A percentile compares a stretch with the other conserved stretches of the same genome.
phyloP scores from a whole-genome alignment of 306 rosid species.

The Quillaja saponaria region DNA sequence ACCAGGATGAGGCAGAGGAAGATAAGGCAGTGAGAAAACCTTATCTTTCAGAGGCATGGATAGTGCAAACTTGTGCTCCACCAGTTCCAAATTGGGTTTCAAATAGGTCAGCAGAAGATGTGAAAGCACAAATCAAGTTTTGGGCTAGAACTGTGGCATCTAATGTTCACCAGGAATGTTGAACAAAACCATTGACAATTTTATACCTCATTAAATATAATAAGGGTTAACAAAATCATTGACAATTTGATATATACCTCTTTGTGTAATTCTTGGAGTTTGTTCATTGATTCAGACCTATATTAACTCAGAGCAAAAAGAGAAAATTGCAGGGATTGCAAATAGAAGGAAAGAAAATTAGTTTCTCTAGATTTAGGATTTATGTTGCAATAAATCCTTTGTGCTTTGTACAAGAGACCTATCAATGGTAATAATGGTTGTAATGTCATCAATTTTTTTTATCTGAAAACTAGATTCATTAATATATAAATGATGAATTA shows the following conservation, averaged over 20 bases:
- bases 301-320: slow-evolving; percentile 7
- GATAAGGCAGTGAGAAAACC: slow-evolving; percentile 60
- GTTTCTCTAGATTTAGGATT: slow-evolving; percentile 20
- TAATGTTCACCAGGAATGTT: slow-evolving; percentile 60
- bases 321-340: slow-evolving; percentile 12
- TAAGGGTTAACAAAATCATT: too few species aligned
- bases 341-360: slow-evolving; percentile 7
- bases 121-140: slow-evolving; percentile 78
- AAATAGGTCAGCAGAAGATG: slow-evolving; percentile 51
- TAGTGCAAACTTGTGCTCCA: slow-evolving; percentile 56
- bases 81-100: slow-evolving; percentile 61
- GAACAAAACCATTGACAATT: not conserved
- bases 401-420: not conserved
- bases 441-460: not conserved
- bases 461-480: too few species aligned
- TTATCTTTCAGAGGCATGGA: slow-evolving; percentile 90
- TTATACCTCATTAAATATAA: too few species aligned
- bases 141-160: slow-evolving; percentile 95
- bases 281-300: too few species aligned
- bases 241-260: too few species aligned
- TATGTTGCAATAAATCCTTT: slow-evolving; percentile 12
- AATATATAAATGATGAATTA: too few species aligned
- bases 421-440: too few species aligned
- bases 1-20: slow-evolving; percentile 45
- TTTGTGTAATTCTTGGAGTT: too few species aligned